A percentile compares a stretch with the other conserved stretches of the same genome.
Evolutionary conservation across 805 yeast species (phyloP).

Genomic region (Kurtzmaniella fragi): DNA sequence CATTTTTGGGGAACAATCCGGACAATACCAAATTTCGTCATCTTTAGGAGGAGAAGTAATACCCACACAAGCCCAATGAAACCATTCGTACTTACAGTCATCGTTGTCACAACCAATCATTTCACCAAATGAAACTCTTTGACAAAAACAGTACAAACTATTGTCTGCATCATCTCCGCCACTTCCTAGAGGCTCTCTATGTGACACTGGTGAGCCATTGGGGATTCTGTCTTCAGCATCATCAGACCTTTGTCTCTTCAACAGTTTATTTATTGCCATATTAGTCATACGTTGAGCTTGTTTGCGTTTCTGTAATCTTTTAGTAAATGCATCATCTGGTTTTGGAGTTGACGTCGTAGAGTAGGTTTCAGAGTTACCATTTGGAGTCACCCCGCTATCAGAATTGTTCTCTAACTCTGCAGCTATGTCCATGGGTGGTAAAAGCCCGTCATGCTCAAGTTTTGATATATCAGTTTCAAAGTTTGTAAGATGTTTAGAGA

Average conservation of each 20-base stretch:
- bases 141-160: constrained; percentile 80
- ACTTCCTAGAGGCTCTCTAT: constrained; percentile 2
- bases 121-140: constrained; percentile 90
- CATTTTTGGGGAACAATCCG: constrained; percentile 61
- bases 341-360: constrained; percentile 29
- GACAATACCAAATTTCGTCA: constrained; percentile 81
- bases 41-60: constrained; percentile 84
- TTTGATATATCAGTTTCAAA: constrained; percentile 73
- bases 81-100: constrained; percentile 89
- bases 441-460: constrained; percentile 74
- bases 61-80: constrained; percentile 94
- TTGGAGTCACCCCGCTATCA: constrained; percentile 6
- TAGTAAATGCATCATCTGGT: constrained; percentile 9
- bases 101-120: constrained; percentile 97
- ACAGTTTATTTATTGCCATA: constrained; percentile 2
- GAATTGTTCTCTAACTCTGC: constrained; percentile 15
- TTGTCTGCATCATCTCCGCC: constrained; percentile 41
- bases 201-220: neutral
- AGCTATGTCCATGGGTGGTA: constrained; percentile 48
- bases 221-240: constrained; percentile 9
- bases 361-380: constrained; percentile 18
- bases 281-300: constrained; percentile 6
- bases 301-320: constrained; percentile 23
- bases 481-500: constrained; percentile 67
- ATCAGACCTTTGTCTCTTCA: constrained; percentile 9